phyloP scores from a whole-genome alignment of 2,329 filamentous ascomycete genomes.

The Fusarium sterilihyphosum region DNA sequence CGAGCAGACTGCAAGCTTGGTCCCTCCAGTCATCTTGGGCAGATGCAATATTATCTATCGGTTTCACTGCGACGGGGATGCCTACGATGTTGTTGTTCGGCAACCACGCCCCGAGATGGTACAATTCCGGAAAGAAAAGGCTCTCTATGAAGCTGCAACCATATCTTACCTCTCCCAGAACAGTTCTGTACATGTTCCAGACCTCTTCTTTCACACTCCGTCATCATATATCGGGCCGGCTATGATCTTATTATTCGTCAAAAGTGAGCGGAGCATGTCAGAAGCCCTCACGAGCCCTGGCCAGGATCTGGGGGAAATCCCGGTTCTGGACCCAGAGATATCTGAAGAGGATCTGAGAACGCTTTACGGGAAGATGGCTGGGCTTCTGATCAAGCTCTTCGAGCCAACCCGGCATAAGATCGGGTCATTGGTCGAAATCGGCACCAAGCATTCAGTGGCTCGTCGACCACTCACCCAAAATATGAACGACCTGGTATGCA shows the following conservation, averaged over 20 bases:
- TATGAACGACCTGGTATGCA: slow-evolving; percentile 52
- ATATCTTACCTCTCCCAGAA: neutral
- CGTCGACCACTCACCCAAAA: slow-evolving; percentile 52
- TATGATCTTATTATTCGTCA: neutral
- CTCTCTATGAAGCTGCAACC: neutral
- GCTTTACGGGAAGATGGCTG: neutral
- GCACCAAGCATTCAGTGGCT: slow-evolving; percentile 40
- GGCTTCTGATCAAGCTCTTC: slow-evolving; percentile 50
- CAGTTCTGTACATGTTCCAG: neutral
- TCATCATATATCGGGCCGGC: neutral
- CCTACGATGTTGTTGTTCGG: neutral
- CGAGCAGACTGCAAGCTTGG: neutral
- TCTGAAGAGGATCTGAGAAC: neutral
- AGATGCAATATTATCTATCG: slow-evolving; percentile 9
- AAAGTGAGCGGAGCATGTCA: neutral
- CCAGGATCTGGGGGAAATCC: neutral
- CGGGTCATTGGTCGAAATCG: slow-evolving; percentile 47
- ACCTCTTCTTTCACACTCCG: neutral
- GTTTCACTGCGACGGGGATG: neutral
- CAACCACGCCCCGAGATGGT: slow-evolving; percentile 1
- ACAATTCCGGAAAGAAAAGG: slow-evolving; percentile 12
- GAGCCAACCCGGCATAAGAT: slow-evolving; percentile 48
- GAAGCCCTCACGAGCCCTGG: neutral
- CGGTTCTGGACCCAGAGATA: neutral
- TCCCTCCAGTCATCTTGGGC: slow-evolving; percentile 2